A percentile compares a stretch with the other conserved stretches of the same genome.
Evolutionary conservation across 768 basidiomycete species (phyloP).

Genomic region (Chalciporus sphaerocephalus): DNA sequence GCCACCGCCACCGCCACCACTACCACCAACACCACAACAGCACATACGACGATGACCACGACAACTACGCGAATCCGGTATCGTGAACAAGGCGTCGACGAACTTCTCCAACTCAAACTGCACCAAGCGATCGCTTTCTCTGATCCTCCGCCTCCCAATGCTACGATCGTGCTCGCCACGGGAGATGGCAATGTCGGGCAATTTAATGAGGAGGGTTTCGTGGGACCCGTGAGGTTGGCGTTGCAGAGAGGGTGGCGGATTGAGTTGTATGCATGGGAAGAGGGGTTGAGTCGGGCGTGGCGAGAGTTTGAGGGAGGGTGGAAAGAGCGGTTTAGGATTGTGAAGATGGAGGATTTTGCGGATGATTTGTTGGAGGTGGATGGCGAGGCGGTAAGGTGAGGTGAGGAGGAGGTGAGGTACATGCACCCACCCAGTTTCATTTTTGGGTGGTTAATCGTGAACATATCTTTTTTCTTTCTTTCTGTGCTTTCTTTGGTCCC

Average conservation of each 20-base stretch:
- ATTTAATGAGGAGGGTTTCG: conserved; percentile 90
- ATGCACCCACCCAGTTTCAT: neutral
- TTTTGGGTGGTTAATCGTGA: neutral
- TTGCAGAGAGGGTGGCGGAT: conserved; percentile 89
- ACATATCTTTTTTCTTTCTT: neutral
- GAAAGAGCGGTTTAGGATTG: conserved; percentile 46
- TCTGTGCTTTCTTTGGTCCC: neutral
- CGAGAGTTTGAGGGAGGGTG: conserved; percentile 55
- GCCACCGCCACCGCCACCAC: conserved; percentile 7
- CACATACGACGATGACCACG: neutral
- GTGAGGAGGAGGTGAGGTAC: conserved; percentile 17
- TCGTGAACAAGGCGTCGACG: conserved; percentile 93
- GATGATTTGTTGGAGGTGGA: conserved; percentile 49
- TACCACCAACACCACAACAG: conserved; percentile 3
- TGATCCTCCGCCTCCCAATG: conserved; percentile 57
- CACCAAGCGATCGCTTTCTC: conserved; percentile 77
- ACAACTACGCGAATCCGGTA: conserved; percentile 50
- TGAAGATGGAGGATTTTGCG: conserved; percentile 67
- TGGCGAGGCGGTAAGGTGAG: neutral
- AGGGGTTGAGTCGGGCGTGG: conserved; percentile 77
- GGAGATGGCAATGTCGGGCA: conserved; percentile 92
- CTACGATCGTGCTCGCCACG: conserved; percentile 87
- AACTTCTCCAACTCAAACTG: conserved; percentile 88
- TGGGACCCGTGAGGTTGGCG: conserved; percentile 82
- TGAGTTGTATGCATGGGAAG: conserved; percentile 92